These are phyloP conservation scores for Hippophae gyantsensis DNA, from an alignment of 306 rosid genomes.

Conservation along the genomic window DNA sequence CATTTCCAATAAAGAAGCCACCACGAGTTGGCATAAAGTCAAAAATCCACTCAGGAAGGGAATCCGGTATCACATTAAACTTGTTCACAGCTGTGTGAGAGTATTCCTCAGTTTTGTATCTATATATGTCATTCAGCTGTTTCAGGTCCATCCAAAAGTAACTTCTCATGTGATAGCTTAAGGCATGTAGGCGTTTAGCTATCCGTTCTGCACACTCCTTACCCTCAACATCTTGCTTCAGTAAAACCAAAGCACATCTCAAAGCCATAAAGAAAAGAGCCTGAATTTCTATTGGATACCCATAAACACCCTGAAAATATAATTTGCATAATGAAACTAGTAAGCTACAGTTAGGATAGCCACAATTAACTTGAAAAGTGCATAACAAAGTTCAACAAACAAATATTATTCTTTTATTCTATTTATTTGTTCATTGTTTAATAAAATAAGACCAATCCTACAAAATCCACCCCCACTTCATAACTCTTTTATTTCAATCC, in stretches of 20 bases:
- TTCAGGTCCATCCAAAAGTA: constrained; percentile 85
- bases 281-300: constrained; percentile 91
- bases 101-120: constrained; percentile 89
- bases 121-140: constrained; percentile 75
- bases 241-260: constrained; percentile 75
- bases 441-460: too few relatives aligned
- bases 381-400: too few relatives aligned
- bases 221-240: constrained; percentile 77
- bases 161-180: constrained; percentile 76
- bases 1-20: constrained; percentile 61
- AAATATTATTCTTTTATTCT: too few relatives aligned
- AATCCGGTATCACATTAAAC: constrained; percentile 56
- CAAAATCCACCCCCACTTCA: too few relatives aligned
- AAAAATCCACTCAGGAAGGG: constrained; percentile 56
- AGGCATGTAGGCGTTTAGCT: constrained; percentile 61
- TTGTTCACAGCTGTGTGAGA: constrained; percentile 91
- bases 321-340: constrained; percentile 7
- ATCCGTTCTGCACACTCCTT: constrained; percentile 63
- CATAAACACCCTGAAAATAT: constrained; percentile 78
- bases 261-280: constrained; percentile 94
- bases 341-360: constrained; percentile 2
- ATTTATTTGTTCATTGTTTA: too few relatives aligned
- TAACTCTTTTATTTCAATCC: too few relatives aligned
- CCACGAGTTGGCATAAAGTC: constrained; percentile 53
- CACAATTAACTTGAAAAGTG: neutral